Conservation (phyloP, 177 flowering plant genomes). For the Vitis hybrid region DNA sequence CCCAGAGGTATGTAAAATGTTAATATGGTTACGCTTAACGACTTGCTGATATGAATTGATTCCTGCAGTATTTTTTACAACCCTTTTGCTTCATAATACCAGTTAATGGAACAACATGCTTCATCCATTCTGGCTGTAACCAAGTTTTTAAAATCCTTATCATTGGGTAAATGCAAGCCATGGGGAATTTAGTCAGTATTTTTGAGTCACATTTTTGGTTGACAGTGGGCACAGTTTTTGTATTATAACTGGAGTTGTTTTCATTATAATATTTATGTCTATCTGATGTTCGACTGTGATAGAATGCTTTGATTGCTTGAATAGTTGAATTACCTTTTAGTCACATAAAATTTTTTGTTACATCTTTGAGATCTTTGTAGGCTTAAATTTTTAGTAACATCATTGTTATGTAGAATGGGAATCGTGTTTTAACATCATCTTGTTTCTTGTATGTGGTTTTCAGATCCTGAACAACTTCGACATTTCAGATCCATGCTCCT, state of each 20-base stretch:
- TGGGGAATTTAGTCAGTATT: too few species aligned
- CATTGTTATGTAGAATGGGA: background rate
- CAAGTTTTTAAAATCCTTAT: background rate
- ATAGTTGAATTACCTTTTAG: too few species aligned
- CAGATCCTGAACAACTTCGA: constrained; percentile 84
- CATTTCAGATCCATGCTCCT: constrained; percentile 87
- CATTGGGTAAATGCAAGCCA: too few species aligned
- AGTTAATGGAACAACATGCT: background rate
- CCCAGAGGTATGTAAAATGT: constrained; percentile 64
- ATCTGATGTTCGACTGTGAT: too few species aligned
- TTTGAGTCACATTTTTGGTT: too few species aligned
- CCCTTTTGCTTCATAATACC: background rate
- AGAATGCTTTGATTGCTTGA: too few species aligned
- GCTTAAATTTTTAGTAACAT: too few species aligned
- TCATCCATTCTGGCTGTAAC: background rate
- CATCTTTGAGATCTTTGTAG: too few species aligned
- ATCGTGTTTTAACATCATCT: background rate
- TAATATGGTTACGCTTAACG: background rate
- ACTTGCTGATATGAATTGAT: background rate
- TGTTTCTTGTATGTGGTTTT: background rate
- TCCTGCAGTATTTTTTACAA: background rate
- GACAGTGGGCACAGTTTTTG: too few species aligned
- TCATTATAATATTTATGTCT: too few species aligned
- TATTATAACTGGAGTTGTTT: too few species aligned
- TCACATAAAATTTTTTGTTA: too few species aligned